Conservation (phyloP, 1,139 yeast species). For the Geotrichum carabidarum region DNA sequence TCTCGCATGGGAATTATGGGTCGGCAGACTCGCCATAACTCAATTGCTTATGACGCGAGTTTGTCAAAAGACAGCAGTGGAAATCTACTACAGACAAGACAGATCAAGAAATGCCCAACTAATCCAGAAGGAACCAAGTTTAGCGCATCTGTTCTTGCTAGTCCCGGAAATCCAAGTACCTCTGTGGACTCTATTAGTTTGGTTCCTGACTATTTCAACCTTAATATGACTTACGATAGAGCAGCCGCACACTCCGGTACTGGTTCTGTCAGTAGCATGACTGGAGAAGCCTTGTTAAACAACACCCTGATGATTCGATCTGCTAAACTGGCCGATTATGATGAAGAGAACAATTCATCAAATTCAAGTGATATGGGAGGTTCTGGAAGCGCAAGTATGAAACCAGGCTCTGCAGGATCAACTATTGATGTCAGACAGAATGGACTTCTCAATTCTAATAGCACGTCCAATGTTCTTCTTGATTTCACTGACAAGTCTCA, state of each 20-base stretch:
- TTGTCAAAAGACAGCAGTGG: background rate
- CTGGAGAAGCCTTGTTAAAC: conserved; percentile 16
- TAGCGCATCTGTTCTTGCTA: background rate
- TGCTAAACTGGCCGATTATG: background rate
- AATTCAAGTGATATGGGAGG: conserved; percentile 4
- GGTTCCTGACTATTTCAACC: conserved; percentile 32
- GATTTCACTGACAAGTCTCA: conserved; percentile 33
- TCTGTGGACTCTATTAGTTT: conserved; percentile 29
- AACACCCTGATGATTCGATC: conserved; percentile 5
- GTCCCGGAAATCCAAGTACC: background rate
- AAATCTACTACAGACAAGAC: background rate
- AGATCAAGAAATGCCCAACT: background rate
- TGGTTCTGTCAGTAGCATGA: conserved; percentile 10
- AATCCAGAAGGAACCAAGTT: background rate
- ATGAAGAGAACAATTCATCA: conserved; percentile 14
- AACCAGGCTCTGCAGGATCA: background rate
- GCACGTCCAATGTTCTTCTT: conserved; percentile 18
- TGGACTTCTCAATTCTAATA: background rate
- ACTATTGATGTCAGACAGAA: background rate
- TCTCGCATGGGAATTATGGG: conserved; percentile 84
- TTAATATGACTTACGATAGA: background rate
- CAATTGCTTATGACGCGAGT: background rate
- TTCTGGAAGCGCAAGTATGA: background rate
- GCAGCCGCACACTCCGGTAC: conserved; percentile 4
- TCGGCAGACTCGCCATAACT: conserved; percentile 56